These are phyloP conservation scores for Podaxis sp. DNA, from an alignment of 768 basidiomycete genomes.

Conservation along the genomic window DNA sequence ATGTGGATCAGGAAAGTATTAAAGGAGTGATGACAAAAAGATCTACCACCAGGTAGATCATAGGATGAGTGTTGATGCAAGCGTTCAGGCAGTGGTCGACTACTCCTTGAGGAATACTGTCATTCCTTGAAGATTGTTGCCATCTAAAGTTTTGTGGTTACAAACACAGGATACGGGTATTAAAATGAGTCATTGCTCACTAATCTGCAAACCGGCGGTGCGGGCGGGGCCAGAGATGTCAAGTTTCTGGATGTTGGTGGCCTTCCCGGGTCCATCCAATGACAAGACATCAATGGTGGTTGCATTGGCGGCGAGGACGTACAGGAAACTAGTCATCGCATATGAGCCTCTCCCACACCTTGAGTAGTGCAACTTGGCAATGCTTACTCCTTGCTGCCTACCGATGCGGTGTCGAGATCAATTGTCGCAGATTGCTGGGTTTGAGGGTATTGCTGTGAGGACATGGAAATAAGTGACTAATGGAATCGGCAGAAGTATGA, in stretches of 20 bases:
- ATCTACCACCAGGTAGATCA: not conserved
- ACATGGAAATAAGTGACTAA: not conserved
- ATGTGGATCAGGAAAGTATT: not conserved
- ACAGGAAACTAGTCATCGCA: constrained; percentile 20
- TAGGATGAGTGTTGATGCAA: not conserved
- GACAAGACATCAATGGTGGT: constrained; percentile 23
- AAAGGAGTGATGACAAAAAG: not conserved
- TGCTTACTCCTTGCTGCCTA: constrained; percentile 29
- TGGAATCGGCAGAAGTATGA: not conserved
- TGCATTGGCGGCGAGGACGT: constrained; percentile 23
- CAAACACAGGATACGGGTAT: not conserved
- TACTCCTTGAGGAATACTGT: constrained; percentile 24
- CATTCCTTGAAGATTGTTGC: constrained; percentile 33
- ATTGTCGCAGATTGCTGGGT: constrained; percentile 30
- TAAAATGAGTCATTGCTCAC: constrained; percentile 19
- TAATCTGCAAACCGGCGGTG: constrained; percentile 26
- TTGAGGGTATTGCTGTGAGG: constrained; percentile 34
- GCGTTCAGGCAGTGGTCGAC: not conserved
- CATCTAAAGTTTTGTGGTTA: constrained; percentile 16
- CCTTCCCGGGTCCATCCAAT: constrained; percentile 23
- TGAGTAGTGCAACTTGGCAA: not conserved
- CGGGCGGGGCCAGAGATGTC: constrained; percentile 15
- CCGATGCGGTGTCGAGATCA: constrained; percentile 35
- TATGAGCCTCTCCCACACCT: not conserved
- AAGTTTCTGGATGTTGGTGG: constrained; percentile 20